Conservation (phyloP, 2,329 filamentous ascomycete genomes). For the Penicillium fuscoglaucum region DNA sequence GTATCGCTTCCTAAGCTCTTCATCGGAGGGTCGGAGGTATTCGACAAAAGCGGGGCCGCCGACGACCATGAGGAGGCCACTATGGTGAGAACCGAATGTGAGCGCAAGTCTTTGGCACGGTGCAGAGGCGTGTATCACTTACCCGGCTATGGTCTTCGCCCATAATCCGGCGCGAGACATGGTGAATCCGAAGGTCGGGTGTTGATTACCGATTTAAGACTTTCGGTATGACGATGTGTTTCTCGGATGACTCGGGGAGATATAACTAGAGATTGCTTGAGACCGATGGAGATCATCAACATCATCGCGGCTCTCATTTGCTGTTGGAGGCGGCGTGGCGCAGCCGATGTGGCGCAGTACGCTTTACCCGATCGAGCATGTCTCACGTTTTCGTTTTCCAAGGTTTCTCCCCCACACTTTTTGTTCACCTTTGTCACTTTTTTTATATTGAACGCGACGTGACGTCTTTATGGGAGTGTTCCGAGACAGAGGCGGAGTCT, state of each 20-base stretch:
- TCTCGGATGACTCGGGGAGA: constrained; percentile 5
- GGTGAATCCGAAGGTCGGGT: constrained; percentile 8
- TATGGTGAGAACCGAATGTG: constrained; percentile 40
- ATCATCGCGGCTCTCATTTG: constrained; percentile 23
- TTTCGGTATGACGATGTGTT: not conserved
- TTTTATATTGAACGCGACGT: not conserved
- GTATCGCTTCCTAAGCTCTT: constrained; percentile 86
- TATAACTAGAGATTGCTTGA: constrained; percentile 5
- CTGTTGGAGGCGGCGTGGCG: constrained; percentile 9
- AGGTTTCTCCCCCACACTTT: constrained; percentile 14
- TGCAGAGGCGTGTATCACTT: constrained; percentile 38
- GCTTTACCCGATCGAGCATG: constrained; percentile 1
- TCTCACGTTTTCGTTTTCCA: constrained; percentile 1
- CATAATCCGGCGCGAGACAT: constrained; percentile 50
- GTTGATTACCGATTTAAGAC: not conserved
- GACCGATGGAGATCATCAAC: constrained; percentile 16
- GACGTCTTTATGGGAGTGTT: not conserved
- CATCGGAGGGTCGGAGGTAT: constrained; percentile 73
- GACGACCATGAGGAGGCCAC: constrained; percentile 69
- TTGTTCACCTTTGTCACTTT: not conserved
- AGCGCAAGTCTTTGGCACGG: constrained; percentile 10
- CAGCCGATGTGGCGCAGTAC: constrained; percentile 14
- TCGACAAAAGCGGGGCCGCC: constrained; percentile 83
- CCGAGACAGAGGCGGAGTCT: constrained; percentile 1
- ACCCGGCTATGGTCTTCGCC: constrained; percentile 72